Percentiles rank a stretch among this genome's conserved stretches.
Conservation (phyloP, 768 basidiomycete species). For the Trametes cubensis region DNA sequence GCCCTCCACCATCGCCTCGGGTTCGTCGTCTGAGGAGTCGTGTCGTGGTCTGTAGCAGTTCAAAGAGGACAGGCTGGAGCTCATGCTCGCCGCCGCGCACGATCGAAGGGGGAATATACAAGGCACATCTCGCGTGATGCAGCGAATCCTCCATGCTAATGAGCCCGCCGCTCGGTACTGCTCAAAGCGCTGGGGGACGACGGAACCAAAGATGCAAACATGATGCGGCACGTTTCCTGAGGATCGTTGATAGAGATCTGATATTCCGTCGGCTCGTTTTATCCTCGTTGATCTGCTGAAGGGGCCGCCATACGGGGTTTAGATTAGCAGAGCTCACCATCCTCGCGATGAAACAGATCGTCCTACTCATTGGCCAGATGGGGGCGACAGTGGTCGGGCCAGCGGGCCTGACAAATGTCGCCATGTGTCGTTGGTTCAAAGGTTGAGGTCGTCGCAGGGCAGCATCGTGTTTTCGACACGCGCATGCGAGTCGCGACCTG, state of each 20-base stretch:
- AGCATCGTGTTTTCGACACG: not conserved
- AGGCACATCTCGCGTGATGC: slow-evolving; percentile 4
- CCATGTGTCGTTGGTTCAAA: too few relatives aligned
- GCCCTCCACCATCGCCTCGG: not conserved
- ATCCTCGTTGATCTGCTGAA: not conserved
- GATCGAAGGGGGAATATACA: not conserved
- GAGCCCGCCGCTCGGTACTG: not conserved
- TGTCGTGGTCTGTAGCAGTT: not conserved
- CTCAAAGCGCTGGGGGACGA: not conserved
- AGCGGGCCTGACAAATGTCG: too few relatives aligned
- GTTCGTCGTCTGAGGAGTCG: not conserved
- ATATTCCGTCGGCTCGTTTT: slow-evolving; percentile 3
- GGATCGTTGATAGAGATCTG: slow-evolving; percentile 14
- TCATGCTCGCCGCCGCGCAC: not conserved
- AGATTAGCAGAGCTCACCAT: not conserved
- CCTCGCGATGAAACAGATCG: not conserved
- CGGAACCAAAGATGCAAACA: slow-evolving; percentile 2
- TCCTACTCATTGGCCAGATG: not conserved
- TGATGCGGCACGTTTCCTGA: slow-evolving; percentile 2
- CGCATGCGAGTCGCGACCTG: not conserved
- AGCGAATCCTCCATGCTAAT: not conserved
- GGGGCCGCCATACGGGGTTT: not conserved
- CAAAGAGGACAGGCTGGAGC: not conserved
- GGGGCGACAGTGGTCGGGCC: not conserved
- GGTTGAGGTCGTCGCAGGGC: not conserved